Evolutionary conservation across 2,329 filamentous ascomycete genomes (phyloP), one percentile per base, ranked within the genome.

Genomic region (Phaeosphaeria sp.): DNA sequence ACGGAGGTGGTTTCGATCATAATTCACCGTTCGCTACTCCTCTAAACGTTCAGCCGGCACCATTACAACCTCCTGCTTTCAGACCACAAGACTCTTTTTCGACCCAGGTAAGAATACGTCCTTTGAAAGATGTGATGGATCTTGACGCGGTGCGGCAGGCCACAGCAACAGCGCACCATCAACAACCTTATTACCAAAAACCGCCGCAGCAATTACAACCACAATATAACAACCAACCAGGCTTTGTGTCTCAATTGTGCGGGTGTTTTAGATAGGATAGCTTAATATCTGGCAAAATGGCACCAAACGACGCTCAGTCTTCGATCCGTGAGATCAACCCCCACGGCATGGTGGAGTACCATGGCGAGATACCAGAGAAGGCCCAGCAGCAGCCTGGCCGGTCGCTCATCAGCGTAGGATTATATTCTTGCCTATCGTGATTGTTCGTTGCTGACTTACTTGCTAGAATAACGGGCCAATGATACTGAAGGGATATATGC

Each of bases 241-340:
- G 67, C 2, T 52, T 69, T 21, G 51, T 71, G 17, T 51, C 58
- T 13, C 66, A 67, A 36, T 53, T 71, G 39, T 67, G 65, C 62
- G 58, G 41, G 33, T 71, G 53, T 42, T 57, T 62, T 52, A 46
- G 44, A 18, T 62, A 55, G 30, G 44, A 10, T 20, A 18, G n/a
- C 41, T 20, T 18, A 1, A 2, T 17, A 17, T 0, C 2, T 15
- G 11, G 20, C 17, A 59, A 25, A 6, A 67, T 69, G 63, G 20
- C 41, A 23, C 23, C 30, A 17, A 58, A 59, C 2, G 55, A 59
- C 23, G 54, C 62, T 20, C 55, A 67, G 21, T 52, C 58, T 0
- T 64, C 66, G 6, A 50, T 56, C 10, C 60, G 64, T 30, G 66
- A 64, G 52, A 50, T 65, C 7, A 23, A 6, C 11, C 36, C 44